Percentiles rank a stretch among this genome's conserved stretches.
Conservation (phyloP, 495 filamentous ascomycete species). For the Schizothecium vesticola region DNA sequence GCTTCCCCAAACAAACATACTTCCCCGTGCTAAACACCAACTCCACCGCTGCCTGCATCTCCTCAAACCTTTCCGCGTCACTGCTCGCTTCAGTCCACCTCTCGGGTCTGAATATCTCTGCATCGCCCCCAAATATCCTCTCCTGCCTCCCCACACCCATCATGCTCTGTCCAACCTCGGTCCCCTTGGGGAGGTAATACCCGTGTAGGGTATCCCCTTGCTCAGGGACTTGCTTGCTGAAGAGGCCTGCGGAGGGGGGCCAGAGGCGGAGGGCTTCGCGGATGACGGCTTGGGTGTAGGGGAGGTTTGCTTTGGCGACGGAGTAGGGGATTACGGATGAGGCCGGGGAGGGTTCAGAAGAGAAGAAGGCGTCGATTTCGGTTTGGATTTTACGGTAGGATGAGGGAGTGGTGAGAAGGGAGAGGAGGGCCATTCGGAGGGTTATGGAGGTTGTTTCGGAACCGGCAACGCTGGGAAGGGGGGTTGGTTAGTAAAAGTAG, state of each 20-base stretch:
- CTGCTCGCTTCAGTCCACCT: conserved; percentile 47
- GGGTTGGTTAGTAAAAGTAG: neutral
- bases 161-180: conserved; percentile 45
- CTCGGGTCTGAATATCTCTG: conserved; percentile 43
- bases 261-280: conserved; percentile 45
- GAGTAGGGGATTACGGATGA: conserved; percentile 44
- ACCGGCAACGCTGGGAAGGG: conserved; percentile 50
- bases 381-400: conserved; percentile 50
- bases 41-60: conserved; percentile 29
- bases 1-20: conserved; percentile 33
- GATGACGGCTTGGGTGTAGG: conserved; percentile 56
- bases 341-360: neutral
- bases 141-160: conserved; percentile 19
- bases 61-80: conserved; percentile 18
- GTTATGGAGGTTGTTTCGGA: conserved; percentile 58
- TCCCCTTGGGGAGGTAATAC: conserved; percentile 44
- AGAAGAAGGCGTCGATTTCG: conserved; percentile 46
- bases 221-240: conserved; percentile 40
- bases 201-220: conserved; percentile 48
- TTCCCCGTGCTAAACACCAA: conserved; percentile 27
- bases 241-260: conserved; percentile 30
- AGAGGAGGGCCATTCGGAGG: conserved; percentile 49
- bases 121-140: conserved; percentile 32
- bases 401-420: conserved; percentile 42
- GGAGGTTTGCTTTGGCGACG: conserved; percentile 58